phyloP scores from a whole-genome alignment of 2,329 filamentous ascomycete species.

The Aspergillus fructus region DNA sequence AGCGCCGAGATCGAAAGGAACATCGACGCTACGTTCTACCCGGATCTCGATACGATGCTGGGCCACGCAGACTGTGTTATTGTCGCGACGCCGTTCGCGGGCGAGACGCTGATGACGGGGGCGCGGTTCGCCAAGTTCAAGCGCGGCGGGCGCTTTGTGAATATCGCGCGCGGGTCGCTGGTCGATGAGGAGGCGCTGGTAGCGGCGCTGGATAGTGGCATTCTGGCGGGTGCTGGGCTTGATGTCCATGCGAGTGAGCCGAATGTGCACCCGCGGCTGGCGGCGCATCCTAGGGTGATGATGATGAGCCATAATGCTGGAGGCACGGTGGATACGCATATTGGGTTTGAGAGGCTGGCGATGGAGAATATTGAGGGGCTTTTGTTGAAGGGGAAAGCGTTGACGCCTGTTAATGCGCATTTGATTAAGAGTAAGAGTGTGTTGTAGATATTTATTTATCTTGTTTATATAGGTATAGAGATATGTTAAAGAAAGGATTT shows the following conservation, averaged over 20 bases:
- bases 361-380: slow-evolving; percentile 49
- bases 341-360: slow-evolving; percentile 47
- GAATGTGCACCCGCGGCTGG: slow-evolving; percentile 46
- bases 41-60: slow-evolving; percentile 45
- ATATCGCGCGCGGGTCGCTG: slow-evolving; percentile 53
- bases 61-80: slow-evolving; percentile 46
- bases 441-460: slow-evolving; percentile 2
- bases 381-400: slow-evolving; percentile 33
- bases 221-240: slow-evolving; percentile 49
- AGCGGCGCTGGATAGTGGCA: slow-evolving; percentile 47
- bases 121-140: slow-evolving; percentile 49
- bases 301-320: slow-evolving; percentile 51
- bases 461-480: no score
- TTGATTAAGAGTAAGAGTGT: slow-evolving; percentile 40
- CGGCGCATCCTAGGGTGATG: slow-evolving; percentile 44
- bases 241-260: slow-evolving; percentile 59
- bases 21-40: slow-evolving; percentile 43
- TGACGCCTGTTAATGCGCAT: slow-evolving; percentile 62
- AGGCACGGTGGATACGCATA: slow-evolving; percentile 49
- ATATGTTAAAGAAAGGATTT: no score
- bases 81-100: slow-evolving; percentile 46
- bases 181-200: slow-evolving; percentile 52
- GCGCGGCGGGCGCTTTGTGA: slow-evolving; percentile 48
- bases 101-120: slow-evolving; percentile 44
- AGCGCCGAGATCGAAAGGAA: slow-evolving; percentile 37